Evolutionary conservation across 2,329 filamentous ascomycete species (phyloP).

Genomic region (Beauveria medogensis): DNA sequence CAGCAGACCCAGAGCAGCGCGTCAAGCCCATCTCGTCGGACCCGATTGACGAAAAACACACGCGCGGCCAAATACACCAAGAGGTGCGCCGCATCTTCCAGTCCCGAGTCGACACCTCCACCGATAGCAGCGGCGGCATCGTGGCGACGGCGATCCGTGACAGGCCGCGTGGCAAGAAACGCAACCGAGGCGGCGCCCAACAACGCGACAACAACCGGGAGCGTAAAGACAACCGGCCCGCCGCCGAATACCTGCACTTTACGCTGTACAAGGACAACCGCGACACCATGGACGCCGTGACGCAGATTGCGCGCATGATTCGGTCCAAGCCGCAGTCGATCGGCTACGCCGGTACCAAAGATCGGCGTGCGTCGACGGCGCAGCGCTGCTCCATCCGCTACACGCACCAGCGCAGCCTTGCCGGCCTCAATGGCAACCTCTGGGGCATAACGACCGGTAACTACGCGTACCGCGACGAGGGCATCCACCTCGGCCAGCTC

Average conservation of each 20-base stretch:
- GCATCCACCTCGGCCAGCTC: conserved; percentile 75
- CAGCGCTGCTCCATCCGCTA: conserved; percentile 65
- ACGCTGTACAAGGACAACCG: conserved; percentile 95
- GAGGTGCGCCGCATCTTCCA: conserved; percentile 71
- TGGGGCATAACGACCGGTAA: conserved; percentile 65
- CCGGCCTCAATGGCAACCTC: conserved; percentile 54
- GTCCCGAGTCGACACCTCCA: conserved; percentile 69
- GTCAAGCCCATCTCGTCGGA: conserved; percentile 30
- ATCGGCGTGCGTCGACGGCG: conserved; percentile 76
- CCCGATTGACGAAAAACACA: conserved; percentile 34
- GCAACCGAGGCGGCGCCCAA: conserved; percentile 12
- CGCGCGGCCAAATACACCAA: conserved; percentile 43
- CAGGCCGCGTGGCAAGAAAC: conserved; percentile 24
- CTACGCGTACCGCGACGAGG: conserved; percentile 65
- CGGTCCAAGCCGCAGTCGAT: conserved; percentile 70
- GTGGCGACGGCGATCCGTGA: conserved; percentile 57
- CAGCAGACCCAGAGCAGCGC: conserved; percentile 20
- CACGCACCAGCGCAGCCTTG: conserved; percentile 49
- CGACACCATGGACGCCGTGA: conserved; percentile 87
- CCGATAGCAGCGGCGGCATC: conserved; percentile 48
- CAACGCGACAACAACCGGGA: conserved; percentile 15
- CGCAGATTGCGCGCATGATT: conserved; percentile 65
- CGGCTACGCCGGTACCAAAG: conserved; percentile 76
- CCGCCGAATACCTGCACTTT: conserved; percentile 79
- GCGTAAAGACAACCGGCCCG: conserved; percentile 21